Conservation (phyloP, 345 rosid species). For the Bruguiera sexangula region DNA sequence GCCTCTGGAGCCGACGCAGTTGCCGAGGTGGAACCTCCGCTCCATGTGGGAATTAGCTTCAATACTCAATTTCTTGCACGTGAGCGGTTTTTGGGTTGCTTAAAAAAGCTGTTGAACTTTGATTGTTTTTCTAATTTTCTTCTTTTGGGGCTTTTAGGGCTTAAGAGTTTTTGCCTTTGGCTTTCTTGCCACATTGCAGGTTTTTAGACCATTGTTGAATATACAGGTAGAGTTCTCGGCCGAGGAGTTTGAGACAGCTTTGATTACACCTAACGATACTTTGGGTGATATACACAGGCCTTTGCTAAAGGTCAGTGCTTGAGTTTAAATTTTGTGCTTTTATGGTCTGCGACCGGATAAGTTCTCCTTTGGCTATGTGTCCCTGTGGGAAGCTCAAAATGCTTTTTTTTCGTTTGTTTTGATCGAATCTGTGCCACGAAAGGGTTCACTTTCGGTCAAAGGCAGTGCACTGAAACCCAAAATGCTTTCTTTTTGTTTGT, state of each 20-base stretch:
- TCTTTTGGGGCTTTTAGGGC: constrained; percentile 10
- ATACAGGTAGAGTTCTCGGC: constrained; percentile 81
- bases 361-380: constrained; percentile 6
- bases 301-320: constrained; percentile 78
- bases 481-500: background rate
- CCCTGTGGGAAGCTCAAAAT: constrained; percentile 2
- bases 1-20: constrained; percentile 67
- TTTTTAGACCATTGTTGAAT: constrained; percentile 82
- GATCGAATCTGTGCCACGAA: no score
- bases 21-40: constrained; percentile 93
- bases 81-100: constrained; percentile 35
- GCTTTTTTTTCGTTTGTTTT: no score
- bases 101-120: constrained; percentile 18
- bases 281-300: constrained; percentile 92
- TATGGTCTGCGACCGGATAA: background rate
- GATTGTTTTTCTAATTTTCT: background rate
- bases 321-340: constrained; percentile 1
- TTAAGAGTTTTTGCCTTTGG: constrained; percentile 7
- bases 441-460: no score
- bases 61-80: constrained; percentile 92
- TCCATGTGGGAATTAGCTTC: constrained; percentile 99
- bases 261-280: constrained; percentile 84
- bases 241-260: constrained; percentile 95
- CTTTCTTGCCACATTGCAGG: constrained; percentile 39
- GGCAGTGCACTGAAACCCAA: background rate